Base-by-base conservation (phyloP, 148 eudicot species). In the Arbutus unedo region DNA sequence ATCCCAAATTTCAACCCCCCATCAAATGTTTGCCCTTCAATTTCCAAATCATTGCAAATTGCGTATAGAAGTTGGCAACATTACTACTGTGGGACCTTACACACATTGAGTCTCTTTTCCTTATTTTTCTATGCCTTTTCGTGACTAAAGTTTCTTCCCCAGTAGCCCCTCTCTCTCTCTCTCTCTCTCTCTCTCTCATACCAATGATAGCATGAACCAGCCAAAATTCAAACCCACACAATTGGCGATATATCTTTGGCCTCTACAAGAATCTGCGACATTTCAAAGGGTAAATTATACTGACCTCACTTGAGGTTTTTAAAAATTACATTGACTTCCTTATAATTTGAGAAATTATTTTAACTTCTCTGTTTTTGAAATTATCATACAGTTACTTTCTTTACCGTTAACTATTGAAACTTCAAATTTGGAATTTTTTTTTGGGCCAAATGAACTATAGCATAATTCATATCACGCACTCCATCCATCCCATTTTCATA, bases 1-100 rank as follows among this genome's bases (percentile, higher is more conserved):
- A 48, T 81, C 18, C 79, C 72, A 64, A 60, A 45, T 59, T 56
- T 78, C 70, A 78, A 78, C 80, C 48, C 81, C 81, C 10, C 53
- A 78, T 70, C 47, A 70, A 43, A 78, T 45, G 81, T 57, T 21
- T 21, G 16, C 81, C 72, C 13, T 60, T 31, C 66, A 54, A 81
- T 2, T 54, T 54, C 66, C 50, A 81, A 71, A 53, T 81, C 83
- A 81, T 71, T 71, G 38, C 76, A 50, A 53, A 51, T 68, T 81
- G 64, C 82, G 76, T 81, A 8, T 48, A 9, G 66, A 68, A 81
- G 62, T 25, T 51, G 82, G 41, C 64, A 55, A 48, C 76, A n/a
- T 23, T 41, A 5, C 13, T 14, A 38, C 10, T 62, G 56, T 79
- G 81, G 73, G 55, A 51, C 73, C 55, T 6, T 9, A 13, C 19